These are phyloP conservation scores for Ophiostoma angusticollis DNA, from an alignment of 2,329 filamentous ascomycete species.

Conservation along the genomic window DNA sequence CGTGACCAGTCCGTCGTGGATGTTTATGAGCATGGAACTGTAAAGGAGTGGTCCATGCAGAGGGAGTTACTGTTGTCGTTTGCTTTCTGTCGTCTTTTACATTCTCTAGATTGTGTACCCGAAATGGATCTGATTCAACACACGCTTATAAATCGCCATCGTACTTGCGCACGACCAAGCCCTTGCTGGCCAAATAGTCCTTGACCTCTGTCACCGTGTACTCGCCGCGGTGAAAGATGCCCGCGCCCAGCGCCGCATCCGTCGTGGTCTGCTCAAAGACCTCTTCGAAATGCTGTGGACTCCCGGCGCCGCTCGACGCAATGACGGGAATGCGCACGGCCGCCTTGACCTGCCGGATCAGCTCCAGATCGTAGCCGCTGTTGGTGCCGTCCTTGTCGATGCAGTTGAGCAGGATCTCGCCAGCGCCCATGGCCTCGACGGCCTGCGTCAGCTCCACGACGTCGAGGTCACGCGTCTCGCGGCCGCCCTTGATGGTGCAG, in stretches of 20 bases:
- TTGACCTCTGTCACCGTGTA: constrained; percentile 94
- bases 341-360: constrained; percentile 79
- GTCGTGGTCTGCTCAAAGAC: constrained; percentile 78
- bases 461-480: constrained; percentile 87
- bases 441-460: constrained; percentile 78
- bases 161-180: constrained; percentile 66
- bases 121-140: not conserved
- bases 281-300: constrained; percentile 76
- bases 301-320: constrained; percentile 82
- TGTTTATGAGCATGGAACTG: constrained; percentile 81
- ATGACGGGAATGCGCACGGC: constrained; percentile 87
- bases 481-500: constrained; percentile 90
- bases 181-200: constrained; percentile 57
- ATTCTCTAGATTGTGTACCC: not conserved
- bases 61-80: not conserved
- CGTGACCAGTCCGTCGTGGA: constrained; percentile 59
- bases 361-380: constrained; percentile 84
- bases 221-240: constrained; percentile 94
- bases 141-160: constrained; percentile 39
- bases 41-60: constrained; percentile 28
- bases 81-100: constrained; percentile 5
- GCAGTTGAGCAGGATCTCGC: constrained; percentile 91
- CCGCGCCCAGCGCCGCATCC: constrained; percentile 86
- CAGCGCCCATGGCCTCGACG: constrained; percentile 89
- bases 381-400: constrained; percentile 96